A percentile compares a stretch with the other conserved stretches of the same genome.
Evolutionary conservation across 768 basidiomycete genomes (phyloP).

Genomic region (Tubosaeta sp.): DNA sequence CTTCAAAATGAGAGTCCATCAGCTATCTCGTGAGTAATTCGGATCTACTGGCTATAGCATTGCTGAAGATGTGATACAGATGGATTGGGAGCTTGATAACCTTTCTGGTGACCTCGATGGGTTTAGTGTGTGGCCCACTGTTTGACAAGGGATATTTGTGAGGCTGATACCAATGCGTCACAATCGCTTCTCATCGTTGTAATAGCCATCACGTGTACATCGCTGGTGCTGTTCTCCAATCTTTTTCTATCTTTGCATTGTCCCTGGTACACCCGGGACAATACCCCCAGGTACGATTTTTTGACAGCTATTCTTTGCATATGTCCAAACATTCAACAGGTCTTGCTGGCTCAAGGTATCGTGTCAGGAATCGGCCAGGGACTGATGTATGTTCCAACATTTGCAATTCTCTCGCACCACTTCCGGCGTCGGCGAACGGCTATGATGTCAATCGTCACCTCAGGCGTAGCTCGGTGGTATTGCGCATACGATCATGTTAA

Average conservation of each 20-base stretch:
- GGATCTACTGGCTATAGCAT: too few species aligned
- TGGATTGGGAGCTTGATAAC: too few species aligned
- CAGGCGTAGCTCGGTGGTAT: conserved; percentile 51
- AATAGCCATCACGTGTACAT: too few species aligned
- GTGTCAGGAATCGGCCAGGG: conserved; percentile 40
- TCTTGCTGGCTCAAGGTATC: conserved; percentile 46
- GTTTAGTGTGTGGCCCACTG: background rate
- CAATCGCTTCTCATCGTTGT: too few species aligned
- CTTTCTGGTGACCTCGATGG: background rate
- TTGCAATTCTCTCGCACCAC: conserved; percentile 41
- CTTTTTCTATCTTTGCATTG: conserved; percentile 35
- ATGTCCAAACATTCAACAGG: conserved; percentile 16
- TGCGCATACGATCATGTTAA: conserved; percentile 58
- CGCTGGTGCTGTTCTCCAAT: conserved; percentile 23
- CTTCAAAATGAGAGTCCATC: too few species aligned
- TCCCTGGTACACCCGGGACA: conserved; percentile 32
- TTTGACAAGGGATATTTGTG: too few species aligned
- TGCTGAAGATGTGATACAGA: too few species aligned
- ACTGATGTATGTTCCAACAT: conserved; percentile 41
- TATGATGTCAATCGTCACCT: conserved; percentile 43
- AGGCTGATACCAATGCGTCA: too few species aligned
- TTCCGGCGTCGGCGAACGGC: conserved; percentile 39
- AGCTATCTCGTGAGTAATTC: too few species aligned
- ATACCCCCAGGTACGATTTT: background rate
- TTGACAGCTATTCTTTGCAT: background rate